Evolutionary conservation across 371 early-diverging fungal species (phyloP), one percentile per base, ranked within the genome.

Genomic region (Rhizomucor miehei): DNA sequence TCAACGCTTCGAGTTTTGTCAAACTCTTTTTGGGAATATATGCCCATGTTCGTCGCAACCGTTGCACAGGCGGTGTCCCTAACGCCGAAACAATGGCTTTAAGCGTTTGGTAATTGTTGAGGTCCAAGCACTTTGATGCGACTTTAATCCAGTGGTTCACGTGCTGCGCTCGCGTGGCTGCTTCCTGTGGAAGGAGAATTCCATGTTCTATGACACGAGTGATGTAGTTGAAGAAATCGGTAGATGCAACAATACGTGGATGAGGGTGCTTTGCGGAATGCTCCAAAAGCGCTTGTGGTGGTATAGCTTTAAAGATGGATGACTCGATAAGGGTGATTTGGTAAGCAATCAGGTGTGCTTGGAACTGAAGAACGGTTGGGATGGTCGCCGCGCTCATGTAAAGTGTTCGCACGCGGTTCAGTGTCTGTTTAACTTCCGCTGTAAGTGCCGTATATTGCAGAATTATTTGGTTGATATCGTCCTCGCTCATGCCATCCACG

Each of bases 211-310:
- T 82, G 51, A 84, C 57, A 9, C 92, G 78, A 6, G 91, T 88
- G 20, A 89, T 55, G 58, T 89, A 90, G 56, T 92, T 92, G 78
- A 92, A 92, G 65, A 89, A 89, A 53, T 89, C 91, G 13, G 90
- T 85, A 1, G 85, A 85, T 2, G 87, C 87, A 23, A 84, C 85
- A 20, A 92, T 80, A 16, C 82, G 79, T 40, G 85, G 81, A 48
- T 86, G 76, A 6, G 89, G 89, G 23, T 72, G 65, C 37, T 82
- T 80, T 3, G 89, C 79, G 0, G 89, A 85, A 60, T 92, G 90
- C 6, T 69, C 64, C 23, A 89, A 54, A 12, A 92, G 58, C 14
- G 89, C 85, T 1, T 57, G 38, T 0, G 88, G 80, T 17, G 85
- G 81, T n/a, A 92, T 88, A 41, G 82, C 75, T 48, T 69, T 56